These are phyloP conservation scores for Herpotrichia juniperi DNA, from an alignment of 2,329 filamentous ascomycete genomes.

Conservation along the genomic window DNA sequence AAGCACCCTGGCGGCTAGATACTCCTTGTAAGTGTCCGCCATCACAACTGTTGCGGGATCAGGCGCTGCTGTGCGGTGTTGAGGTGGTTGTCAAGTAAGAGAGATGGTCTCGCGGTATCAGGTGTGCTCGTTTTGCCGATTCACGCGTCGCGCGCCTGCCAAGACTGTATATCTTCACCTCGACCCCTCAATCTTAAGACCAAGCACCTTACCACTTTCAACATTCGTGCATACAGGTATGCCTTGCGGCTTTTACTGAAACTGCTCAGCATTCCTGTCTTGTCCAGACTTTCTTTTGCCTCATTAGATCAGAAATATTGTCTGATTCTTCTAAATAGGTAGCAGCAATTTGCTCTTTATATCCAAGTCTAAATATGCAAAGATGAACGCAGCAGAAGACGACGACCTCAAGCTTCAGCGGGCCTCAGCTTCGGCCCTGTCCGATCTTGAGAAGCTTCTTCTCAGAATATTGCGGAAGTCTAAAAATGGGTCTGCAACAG, in stretches of 20 bases:
- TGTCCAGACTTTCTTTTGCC: background rate
- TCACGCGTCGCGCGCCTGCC: conserved; percentile 1
- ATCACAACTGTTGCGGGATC: conserved; percentile 30
- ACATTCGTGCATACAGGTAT: background rate
- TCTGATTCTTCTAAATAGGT: background rate
- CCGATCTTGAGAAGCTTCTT: conserved; percentile 36
- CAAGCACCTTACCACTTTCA: background rate
- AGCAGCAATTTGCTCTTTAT: background rate
- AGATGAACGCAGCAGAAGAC: conserved; percentile 49
- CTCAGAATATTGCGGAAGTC: conserved; percentile 47
- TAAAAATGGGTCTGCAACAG: conserved; percentile 21
- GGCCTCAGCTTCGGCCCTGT: conserved; percentile 45
- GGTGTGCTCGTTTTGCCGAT: background rate
- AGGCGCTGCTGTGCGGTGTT: background rate
- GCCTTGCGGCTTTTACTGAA: background rate
- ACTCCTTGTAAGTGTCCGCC: conserved; percentile 68
- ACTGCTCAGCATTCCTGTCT: background rate
- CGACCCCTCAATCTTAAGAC: background rate
- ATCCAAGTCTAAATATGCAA: conserved; percentile 4
- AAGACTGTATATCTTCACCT: background rate
- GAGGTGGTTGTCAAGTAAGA: conserved; percentile 10
- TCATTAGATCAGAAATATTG: background rate
- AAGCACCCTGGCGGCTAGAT: conserved; percentile 76
- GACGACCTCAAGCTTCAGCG: conserved; percentile 54
- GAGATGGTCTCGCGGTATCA: conserved; percentile 10